Conservation (phyloP, 768 basidiomycete genomes). For the Leccinum variicolor region DNA sequence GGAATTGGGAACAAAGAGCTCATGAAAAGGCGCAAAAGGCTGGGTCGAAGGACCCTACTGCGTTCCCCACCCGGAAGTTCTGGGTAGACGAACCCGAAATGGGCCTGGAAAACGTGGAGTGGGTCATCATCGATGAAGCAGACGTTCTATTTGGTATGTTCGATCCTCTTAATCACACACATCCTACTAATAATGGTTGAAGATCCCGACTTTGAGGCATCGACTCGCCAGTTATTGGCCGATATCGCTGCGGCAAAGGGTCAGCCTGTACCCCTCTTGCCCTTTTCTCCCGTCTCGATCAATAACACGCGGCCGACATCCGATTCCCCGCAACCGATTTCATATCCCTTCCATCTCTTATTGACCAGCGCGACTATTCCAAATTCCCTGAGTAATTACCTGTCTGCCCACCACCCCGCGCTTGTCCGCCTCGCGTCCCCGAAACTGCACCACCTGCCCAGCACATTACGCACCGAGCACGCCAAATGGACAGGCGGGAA, state of each 20-base stretch:
- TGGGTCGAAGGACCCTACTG: conserved; percentile 22
- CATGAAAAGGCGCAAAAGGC: conserved; percentile 20
- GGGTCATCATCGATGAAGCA: conserved; percentile 90
- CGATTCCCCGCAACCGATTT: conserved; percentile 15
- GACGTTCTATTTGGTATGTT: conserved; percentile 81
- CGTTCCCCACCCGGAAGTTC: conserved; percentile 28
- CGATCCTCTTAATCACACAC: not conserved
- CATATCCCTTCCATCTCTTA: conserved; percentile 78
- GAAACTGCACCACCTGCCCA: conserved; percentile 73
- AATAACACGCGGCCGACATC: conserved; percentile 3
- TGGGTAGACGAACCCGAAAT: conserved; percentile 53
- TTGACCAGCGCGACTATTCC: conserved; percentile 89
- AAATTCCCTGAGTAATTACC: conserved; percentile 61
- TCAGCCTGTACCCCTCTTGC: conserved; percentile 17
- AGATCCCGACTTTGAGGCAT: conserved; percentile 83
- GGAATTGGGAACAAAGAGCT: conserved; percentile 42
- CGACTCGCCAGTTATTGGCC: conserved; percentile 65
- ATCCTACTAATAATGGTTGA: not conserved
- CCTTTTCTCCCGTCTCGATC: conserved; percentile 19
- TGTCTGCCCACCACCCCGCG: conserved; percentile 57
- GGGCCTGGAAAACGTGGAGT: conserved; percentile 70
- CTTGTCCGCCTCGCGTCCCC: conserved; percentile 79
- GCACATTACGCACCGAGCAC: conserved; percentile 66
- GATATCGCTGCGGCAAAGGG: conserved; percentile 67
- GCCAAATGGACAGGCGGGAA: conserved; percentile 77